Evolutionary conservation across 2,329 filamentous ascomycete genomes (phyloP).

Genomic region (Sphaerulina vaccinii): DNA sequence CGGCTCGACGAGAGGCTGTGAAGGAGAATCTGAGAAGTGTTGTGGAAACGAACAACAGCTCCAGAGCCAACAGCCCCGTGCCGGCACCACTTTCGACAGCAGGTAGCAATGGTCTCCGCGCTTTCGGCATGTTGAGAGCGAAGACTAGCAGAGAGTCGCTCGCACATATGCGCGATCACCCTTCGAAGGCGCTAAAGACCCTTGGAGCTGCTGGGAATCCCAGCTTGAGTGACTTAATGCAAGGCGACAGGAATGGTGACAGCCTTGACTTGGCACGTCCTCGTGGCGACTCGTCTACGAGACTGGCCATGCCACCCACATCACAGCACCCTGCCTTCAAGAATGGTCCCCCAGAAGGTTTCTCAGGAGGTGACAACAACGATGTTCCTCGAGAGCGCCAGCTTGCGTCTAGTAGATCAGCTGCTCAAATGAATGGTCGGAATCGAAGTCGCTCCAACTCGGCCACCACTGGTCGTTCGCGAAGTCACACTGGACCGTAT

Average conservation of each 20-base stretch:
- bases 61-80: constrained; percentile 38
- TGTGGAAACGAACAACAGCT: constrained; percentile 58
- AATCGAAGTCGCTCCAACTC: constrained; percentile 56
- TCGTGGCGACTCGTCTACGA: constrained; percentile 28
- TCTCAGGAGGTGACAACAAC: constrained; percentile 8
- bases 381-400: constrained; percentile 18
- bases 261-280: constrained; percentile 29
- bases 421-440: constrained; percentile 17
- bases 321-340: constrained; percentile 29
- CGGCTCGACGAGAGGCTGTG: constrained; percentile 67
- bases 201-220: constrained; percentile 49
- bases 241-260: constrained; percentile 24
- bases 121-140: constrained; percentile 62
- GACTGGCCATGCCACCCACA: constrained; percentile 23
- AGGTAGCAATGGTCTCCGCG: constrained; percentile 46
- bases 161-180: constrained; percentile 48
- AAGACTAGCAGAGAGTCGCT: constrained; percentile 70
- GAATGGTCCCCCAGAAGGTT: constrained; percentile 17
- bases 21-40: constrained; percentile 68
- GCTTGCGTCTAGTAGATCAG: constrained; percentile 21
- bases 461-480: constrained; percentile 52
- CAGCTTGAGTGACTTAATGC: constrained; percentile 28
- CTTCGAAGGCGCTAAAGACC: constrained; percentile 60
- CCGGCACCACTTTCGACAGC: constrained; percentile 28
- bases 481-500: constrained; percentile 51